Conservation (phyloP, 1,139 yeast species). For the Scheffersomyces illinoinensis region DNA sequence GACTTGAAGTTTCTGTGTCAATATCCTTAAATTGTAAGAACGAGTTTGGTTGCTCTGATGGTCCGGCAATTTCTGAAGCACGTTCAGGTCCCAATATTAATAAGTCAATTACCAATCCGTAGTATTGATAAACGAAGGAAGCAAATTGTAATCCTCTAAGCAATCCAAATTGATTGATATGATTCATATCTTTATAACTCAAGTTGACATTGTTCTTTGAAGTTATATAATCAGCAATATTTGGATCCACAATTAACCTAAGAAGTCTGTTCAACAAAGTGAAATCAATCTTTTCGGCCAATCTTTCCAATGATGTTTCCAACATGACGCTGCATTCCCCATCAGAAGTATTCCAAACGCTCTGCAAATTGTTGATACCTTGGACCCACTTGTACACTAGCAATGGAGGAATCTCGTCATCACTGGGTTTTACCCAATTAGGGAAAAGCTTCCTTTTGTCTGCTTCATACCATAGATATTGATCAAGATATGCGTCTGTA, state of each 20-base stretch:
- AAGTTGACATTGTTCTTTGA: conserved; percentile 84
- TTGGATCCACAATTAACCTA: conserved; percentile 81
- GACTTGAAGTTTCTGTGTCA: conserved; percentile 61
- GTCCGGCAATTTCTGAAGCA: conserved; percentile 86
- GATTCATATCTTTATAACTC: conserved; percentile 93
- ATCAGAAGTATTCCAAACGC: conserved; percentile 74
- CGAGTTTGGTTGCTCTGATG: conserved; percentile 67
- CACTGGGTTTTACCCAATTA: conserved; percentile 94
- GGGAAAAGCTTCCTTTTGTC: conserved; percentile 88
- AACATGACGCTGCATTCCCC: conserved; percentile 86
- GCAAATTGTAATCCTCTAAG: conserved; percentile 88
- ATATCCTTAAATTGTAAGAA: conserved; percentile 69
- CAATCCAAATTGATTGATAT: conserved; percentile 85
- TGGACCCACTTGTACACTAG: conserved; percentile 94
- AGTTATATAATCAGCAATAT: conserved; percentile 92
- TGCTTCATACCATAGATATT: conserved; percentile 94
- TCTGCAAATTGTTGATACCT: conserved; percentile 78
- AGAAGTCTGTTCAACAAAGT: conserved; percentile 81
- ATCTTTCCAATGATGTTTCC: conserved; percentile 67
- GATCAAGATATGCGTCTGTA: conserved; percentile 95
- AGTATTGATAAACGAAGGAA: conserved; percentile 85
- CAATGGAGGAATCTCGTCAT: conserved; percentile 89
- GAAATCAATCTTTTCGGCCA: conserved; percentile 85
- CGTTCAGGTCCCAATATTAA: conserved; percentile 82
- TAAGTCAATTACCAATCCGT: conserved; percentile 83